Evolutionary conservation across 306 rosid species (phyloP), one percentile per base, ranked within the genome.

Genomic region (Astragalus membranaceus): DNA sequence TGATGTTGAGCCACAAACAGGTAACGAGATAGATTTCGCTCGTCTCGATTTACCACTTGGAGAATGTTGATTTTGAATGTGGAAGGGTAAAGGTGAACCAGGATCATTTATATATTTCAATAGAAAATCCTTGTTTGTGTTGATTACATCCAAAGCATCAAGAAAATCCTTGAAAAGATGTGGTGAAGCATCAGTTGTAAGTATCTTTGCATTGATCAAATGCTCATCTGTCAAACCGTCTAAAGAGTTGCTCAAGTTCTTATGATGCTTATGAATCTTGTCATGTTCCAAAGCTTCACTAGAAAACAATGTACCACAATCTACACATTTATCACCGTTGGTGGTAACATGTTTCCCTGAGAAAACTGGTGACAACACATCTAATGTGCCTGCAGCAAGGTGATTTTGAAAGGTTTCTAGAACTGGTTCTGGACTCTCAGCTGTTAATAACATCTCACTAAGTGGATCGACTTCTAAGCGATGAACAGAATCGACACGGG

Each of bases 71-170:
- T 30, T 51, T 0, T 66, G 73, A 62, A 52, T 60, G 14, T 78
- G 66, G 16, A 58, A 65, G 8, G 84, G 87, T 29, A 83, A 60
- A 49, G 90, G 86, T 57, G 88, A 81, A 10, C 85, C 76, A 2
- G 88, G 88, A 61, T 87, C 86, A 17, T 87, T 81, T 12, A 89
- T 66, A 61, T 83, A 53, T 30, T 72, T 82, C 2, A 87, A 41
- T 3, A 87, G 69, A 5, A 80, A 85, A 51, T 82, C 86, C 69
- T 80, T 82, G 77, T 85, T 84, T 72, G 81, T 59, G 58, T 80
- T 85, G 59, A 82, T 87, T 6, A 84, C 63, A 37, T 85, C 88
- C 26, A 85, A 36, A 51, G 94, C 89, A 77, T 90, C 88, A 71
- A 82, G 80, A 56, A 84, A 82, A 59, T 89, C 94, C 79, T 82